A percentile compares a stretch with the other conserved stretches of the same genome.
phyloP scores from a whole-genome alignment of 768 basidiomycete genomes.

The Russula olivacea region DNA sequence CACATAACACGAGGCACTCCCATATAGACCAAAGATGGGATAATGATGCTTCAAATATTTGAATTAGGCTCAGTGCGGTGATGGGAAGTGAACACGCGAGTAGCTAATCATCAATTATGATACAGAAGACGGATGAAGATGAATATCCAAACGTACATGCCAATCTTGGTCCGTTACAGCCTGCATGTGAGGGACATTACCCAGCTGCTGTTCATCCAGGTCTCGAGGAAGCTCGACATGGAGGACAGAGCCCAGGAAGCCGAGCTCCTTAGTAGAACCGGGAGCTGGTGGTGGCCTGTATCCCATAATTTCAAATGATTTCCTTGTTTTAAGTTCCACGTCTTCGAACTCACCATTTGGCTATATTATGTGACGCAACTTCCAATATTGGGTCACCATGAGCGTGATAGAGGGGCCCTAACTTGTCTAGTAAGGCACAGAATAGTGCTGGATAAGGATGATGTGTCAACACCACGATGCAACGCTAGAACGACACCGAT shows the following conservation, averaged over 20 bases:
- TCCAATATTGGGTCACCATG: conserved; percentile 81
- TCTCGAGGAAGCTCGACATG: conserved; percentile 65
- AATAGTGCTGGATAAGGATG: conserved; percentile 81
- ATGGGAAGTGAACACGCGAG: conserved; percentile 55
- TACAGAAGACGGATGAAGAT: background rate
- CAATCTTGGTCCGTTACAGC: conserved; percentile 21
- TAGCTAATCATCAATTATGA: conserved; percentile 40
- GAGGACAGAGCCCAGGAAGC: conserved; percentile 74
- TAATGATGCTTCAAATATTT: conserved; percentile 58
- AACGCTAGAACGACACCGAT: conserved; percentile 46
- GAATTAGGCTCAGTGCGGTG: conserved; percentile 50
- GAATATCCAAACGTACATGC: conserved; percentile 12
- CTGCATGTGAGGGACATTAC: conserved; percentile 37
- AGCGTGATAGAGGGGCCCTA: conserved; percentile 68
- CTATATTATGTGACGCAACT: conserved; percentile 78
- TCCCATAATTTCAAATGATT: conserved; percentile 31
- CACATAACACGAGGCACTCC: conserved; percentile 90
- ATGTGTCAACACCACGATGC: conserved; percentile 75
- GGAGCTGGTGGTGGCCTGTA: conserved; percentile 72
- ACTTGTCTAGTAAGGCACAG: conserved; percentile 52
- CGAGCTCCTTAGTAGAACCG: conserved; percentile 67
- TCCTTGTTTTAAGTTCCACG: background rate
- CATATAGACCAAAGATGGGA: conserved; percentile 78
- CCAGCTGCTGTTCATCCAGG: conserved; percentile 67
- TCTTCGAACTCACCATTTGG: conserved; percentile 58